Base-by-base conservation (phyloP, 371 early-diverging fungal species). In the Apophysomyces elegans region DNA sequence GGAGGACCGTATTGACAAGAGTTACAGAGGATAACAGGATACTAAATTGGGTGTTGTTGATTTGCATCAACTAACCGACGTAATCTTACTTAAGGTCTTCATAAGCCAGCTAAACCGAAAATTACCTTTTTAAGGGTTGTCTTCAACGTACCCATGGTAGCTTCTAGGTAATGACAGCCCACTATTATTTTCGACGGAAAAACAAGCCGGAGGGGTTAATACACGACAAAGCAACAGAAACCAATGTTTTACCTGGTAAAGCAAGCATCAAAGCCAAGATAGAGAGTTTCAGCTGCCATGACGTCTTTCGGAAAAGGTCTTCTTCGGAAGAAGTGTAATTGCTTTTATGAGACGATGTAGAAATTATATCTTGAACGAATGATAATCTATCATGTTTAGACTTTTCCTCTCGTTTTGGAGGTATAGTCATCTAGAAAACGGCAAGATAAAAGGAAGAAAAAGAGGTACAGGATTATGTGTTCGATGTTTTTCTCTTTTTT, bases 1-100 rank as follows among this genome's bases (percentile, higher is more conserved):
- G 91, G 37, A 91, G 64, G 14, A 91, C 68, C 0, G 91, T 91
- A 69, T 89, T 89, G 36, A 91, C 89, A 7, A 90, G 75, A 7
- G 90, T 85, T 5, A 91, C 90, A 9, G 90, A 81, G 26, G 91
- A 89, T 61, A 90, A 78, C 9, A 91, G 77, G 13, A 88, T 84
- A 60, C 91, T 86, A 65, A 90, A 91, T 58, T 91, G 87, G 8
- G 90, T 80, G 72, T 90, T 90, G 58, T 89, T 83, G 63, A 90
- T 90, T 12, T 73, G 68, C 80, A 80, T 77, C 32, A 66, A 58
- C 80, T 80, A 44, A 58, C 80, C 77, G 39, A 38, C n/a, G 58
- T 46, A 16, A 18, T 14, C 1, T 7, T 45, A 32, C 14, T 44
- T 45, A 41, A 39, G 50, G 46, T 21, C 21, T 26, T 0, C 18